phyloP scores from a whole-genome alignment of 495 filamentous ascomycete species.

The Astrothelium subdiscretum region DNA sequence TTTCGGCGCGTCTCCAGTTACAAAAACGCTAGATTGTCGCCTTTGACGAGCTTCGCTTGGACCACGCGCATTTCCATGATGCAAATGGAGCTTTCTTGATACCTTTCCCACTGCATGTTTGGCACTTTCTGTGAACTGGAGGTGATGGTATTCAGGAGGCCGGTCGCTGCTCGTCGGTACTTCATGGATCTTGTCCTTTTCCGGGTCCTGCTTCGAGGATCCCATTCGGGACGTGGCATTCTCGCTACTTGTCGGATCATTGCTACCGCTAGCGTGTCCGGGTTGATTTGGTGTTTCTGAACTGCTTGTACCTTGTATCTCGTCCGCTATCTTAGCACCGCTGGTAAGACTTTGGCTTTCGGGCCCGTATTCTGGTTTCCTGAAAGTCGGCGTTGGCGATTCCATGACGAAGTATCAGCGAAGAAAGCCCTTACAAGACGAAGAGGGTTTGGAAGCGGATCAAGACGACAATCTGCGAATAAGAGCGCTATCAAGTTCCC shows the following conservation, averaged over 20 bases:
- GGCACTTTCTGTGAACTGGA: not conserved
- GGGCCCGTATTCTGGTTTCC: not conserved
- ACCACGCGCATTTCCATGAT: not conserved
- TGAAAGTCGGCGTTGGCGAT: not conserved
- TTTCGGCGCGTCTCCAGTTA: not conserved
- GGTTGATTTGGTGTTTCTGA: not conserved
- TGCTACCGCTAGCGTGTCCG: not conserved
- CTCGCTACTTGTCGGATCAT: not conserved
- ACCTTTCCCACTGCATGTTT: not conserved
- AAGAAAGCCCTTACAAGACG: not conserved
- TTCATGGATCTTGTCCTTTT: not conserved
- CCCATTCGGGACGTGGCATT: not conserved
- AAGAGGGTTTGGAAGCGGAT: not conserved
- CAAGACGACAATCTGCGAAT: not conserved
- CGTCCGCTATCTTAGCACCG: not conserved
- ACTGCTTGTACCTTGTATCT: not conserved
- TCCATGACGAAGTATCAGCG: not conserved
- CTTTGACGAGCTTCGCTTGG: not conserved
- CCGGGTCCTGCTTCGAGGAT: not conserved
- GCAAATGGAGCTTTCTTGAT: conserved; percentile 1
- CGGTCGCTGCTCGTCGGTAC: not conserved
- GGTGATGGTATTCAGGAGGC: not conserved
- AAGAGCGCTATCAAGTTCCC: not conserved
- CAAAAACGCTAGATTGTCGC: not conserved
- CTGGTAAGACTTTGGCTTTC: not conserved